These are phyloP conservation scores for Nothophoma quercina DNA, from an alignment of 2,329 filamentous ascomycete genomes.

Conservation along the genomic window DNA sequence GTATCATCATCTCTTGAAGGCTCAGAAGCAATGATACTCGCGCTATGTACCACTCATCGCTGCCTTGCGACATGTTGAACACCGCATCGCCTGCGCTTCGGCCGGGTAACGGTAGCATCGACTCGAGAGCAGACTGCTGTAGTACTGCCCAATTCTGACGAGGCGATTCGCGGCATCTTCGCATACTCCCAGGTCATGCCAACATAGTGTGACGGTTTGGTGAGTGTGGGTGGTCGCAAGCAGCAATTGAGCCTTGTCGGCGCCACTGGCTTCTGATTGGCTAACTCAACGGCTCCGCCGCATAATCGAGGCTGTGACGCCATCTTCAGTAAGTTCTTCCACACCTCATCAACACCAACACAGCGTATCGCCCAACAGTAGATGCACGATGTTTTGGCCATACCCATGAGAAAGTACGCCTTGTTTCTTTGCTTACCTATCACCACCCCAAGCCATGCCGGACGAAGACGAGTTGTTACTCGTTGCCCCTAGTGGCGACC, in stretches of 20 bases:
- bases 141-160: too few species aligned
- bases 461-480: constrained; percentile 52
- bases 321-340: not conserved
- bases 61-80: too few species aligned
- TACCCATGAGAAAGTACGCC: constrained; percentile 54
- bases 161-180: too few species aligned
- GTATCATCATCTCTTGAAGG: too few species aligned
- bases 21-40: too few species aligned
- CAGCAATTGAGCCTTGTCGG: not conserved
- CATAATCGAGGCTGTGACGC: constrained; percentile 7
- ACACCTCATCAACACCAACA: constrained; percentile 1
- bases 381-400: constrained; percentile 57
- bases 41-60: too few species aligned
- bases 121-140: too few species aligned
- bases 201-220: too few species aligned
- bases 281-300: not conserved
- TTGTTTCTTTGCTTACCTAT: constrained; percentile 12
- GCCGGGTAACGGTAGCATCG: too few species aligned
- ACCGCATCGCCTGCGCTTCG: too few species aligned
- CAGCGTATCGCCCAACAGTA: constrained; percentile 2
- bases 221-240: too few species aligned
- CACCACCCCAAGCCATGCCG: constrained; percentile 28
- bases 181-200: too few species aligned
- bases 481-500: constrained; percentile 67
- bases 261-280: constrained; percentile 2